Conservation (phyloP, 116 monocot genomes). For the Phalaenopsis hybrid region DNA sequence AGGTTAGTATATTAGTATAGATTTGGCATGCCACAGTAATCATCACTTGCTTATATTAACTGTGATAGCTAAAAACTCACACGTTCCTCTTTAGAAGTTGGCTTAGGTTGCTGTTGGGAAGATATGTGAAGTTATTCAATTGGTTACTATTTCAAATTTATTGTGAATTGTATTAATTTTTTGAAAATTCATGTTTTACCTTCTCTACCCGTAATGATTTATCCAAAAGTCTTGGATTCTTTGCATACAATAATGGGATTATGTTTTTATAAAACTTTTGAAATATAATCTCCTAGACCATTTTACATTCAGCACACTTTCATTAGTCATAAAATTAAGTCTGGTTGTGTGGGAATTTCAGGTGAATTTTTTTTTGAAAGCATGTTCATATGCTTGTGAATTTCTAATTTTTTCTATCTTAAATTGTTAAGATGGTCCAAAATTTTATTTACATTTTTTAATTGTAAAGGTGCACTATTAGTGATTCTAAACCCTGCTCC, state of each 20-base stretch:
- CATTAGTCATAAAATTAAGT: not conserved
- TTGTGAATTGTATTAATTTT: not conserved
- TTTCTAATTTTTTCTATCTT: not conserved
- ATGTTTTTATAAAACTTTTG: not conserved
- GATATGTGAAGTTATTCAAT: not conserved
- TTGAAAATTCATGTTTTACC: constrained; percentile 1
- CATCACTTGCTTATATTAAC: not conserved
- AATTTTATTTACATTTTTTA: not conserved
- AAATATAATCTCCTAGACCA: not conserved
- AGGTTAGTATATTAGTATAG: not conserved
- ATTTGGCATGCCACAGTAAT: not conserved
- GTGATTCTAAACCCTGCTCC: constrained; percentile 79
- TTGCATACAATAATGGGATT: not conserved
- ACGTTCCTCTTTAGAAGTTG: not conserved
- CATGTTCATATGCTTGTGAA: not conserved
- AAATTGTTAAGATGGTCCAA: not conserved
- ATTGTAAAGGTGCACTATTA: constrained; percentile 69
- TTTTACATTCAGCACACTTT: not conserved
- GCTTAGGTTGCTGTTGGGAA: not conserved
- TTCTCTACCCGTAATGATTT: not conserved
- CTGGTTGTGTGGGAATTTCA: not conserved
- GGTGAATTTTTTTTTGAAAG: not conserved
- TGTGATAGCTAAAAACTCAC: not conserved
- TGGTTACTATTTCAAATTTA: not conserved
- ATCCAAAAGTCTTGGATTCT: not conserved